phyloP scores from a whole-genome alignment of 2,329 filamentous ascomycete genomes.

The Aspergillus alliaceus region DNA sequence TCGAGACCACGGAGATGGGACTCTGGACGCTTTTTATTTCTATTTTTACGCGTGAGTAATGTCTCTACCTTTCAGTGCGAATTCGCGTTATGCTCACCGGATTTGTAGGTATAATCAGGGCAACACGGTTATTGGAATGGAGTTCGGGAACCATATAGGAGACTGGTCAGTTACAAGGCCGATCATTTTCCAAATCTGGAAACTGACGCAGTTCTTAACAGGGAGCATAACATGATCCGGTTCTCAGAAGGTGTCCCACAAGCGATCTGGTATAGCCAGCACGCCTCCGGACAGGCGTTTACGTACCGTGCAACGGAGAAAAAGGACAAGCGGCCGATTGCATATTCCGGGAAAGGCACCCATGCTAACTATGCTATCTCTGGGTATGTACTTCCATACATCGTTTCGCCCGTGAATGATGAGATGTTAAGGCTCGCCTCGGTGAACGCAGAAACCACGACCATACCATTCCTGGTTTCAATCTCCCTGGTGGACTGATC shows the following conservation, averaged over 20 bases:
- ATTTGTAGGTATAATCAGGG: slow-evolving; percentile 52
- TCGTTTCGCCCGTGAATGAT: background rate
- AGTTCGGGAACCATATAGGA: slow-evolving; percentile 63
- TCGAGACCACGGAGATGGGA: slow-evolving; percentile 54
- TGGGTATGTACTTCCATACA: slow-evolving; percentile 36
- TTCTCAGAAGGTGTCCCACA: slow-evolving; percentile 58
- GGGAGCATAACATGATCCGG: slow-evolving; percentile 68
- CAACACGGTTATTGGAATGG: slow-evolving; percentile 49
- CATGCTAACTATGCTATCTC: slow-evolving; percentile 65
- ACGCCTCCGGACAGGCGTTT: slow-evolving; percentile 63
- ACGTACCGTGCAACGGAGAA: slow-evolving; percentile 58
- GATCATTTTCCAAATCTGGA: background rate
- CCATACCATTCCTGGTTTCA: slow-evolving; percentile 62
- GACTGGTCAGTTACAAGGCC: slow-evolving; percentile 49
- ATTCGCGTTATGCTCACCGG: background rate
- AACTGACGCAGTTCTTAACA: slow-evolving; percentile 20
- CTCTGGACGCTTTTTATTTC: slow-evolving; percentile 63
- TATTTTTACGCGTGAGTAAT: slow-evolving; percentile 58
- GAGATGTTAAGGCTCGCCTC: background rate
- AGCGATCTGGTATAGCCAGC: slow-evolving; percentile 64
- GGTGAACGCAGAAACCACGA: slow-evolving; percentile 54
- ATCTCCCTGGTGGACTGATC: slow-evolving; percentile 55
- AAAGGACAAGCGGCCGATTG: slow-evolving; percentile 53
- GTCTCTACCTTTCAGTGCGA: too few species aligned
- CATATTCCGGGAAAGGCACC: slow-evolving; percentile 60